phyloP scores from a whole-genome alignment of 495 filamentous ascomycete genomes.

The Talaromyces nanjingensis region DNA sequence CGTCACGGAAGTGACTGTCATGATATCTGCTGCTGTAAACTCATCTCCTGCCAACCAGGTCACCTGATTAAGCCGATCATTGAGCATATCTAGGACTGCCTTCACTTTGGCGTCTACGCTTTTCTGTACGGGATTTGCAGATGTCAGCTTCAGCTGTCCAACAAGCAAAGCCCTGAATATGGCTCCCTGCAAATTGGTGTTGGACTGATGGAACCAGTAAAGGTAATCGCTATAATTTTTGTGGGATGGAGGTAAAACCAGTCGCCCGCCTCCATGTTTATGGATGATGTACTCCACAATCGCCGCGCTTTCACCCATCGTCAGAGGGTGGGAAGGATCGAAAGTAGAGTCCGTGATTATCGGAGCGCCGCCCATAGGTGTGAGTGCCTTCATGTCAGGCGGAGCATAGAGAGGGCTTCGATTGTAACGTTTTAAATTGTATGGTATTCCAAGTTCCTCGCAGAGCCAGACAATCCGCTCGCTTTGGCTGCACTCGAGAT shows the following conservation, averaged over 20 bases:
- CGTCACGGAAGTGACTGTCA: slow-evolving; percentile 46
- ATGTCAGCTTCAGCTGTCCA: slow-evolving; percentile 6
- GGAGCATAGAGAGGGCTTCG: slow-evolving; percentile 46
- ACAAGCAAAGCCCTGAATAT: slow-evolving; percentile 21
- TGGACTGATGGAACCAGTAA: slow-evolving; percentile 56
- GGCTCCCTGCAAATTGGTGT: slow-evolving; percentile 44
- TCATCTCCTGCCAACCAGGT: slow-evolving; percentile 51
- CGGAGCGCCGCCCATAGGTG: slow-evolving; percentile 47
- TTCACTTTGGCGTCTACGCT: slow-evolving; percentile 17
- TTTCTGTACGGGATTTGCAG: slow-evolving; percentile 14
- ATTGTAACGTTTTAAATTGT: slow-evolving; percentile 43
- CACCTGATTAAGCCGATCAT: slow-evolving; percentile 36
- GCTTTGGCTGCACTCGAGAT: slow-evolving; percentile 49
- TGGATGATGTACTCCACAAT: slow-evolving; percentile 51
- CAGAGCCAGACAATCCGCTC: slow-evolving; percentile 58
- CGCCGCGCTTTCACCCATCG: slow-evolving; percentile 48
- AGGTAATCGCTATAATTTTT: slow-evolving; percentile 47
- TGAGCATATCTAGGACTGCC: slow-evolving; percentile 26
- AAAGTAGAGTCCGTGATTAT: slow-evolving; percentile 44
- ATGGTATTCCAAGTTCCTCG: slow-evolving; percentile 52
- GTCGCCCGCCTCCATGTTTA: slow-evolving; percentile 37
- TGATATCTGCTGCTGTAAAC: slow-evolving; percentile 58
- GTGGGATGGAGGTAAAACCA: slow-evolving; percentile 34
- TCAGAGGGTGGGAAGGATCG: slow-evolving; percentile 17
- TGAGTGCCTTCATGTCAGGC: slow-evolving; percentile 41